These are phyloP conservation scores for Dendrocalamus sinicus DNA, from an alignment of 176 grass and related monocot genomes.

Conservation along the genomic window DNA sequence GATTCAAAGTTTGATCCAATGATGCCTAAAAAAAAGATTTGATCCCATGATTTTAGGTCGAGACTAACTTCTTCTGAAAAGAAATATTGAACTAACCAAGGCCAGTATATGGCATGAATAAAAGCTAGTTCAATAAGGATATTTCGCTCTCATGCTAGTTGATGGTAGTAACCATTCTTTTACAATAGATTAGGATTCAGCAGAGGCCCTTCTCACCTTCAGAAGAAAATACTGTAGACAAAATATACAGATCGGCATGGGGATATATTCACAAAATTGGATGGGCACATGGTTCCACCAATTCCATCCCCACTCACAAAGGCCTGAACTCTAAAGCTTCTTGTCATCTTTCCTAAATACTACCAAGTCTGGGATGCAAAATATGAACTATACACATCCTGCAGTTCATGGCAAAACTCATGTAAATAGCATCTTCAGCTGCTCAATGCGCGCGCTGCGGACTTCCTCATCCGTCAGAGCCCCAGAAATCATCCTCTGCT, in stretches of 20 bases:
- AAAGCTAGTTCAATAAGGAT: background rate
- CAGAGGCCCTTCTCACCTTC: background rate
- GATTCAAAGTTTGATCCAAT: no score
- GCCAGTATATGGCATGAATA: background rate
- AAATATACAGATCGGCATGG: slow-evolving; percentile 39
- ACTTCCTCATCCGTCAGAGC: slow-evolving; percentile 81
- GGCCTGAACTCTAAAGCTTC: slow-evolving; percentile 11
- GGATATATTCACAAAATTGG: slow-evolving; percentile 53
- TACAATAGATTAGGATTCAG: background rate
- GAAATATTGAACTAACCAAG: background rate
- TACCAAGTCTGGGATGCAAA: slow-evolving; percentile 3
- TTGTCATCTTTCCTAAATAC: background rate
- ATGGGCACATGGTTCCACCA: slow-evolving; percentile 33
- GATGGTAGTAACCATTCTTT: background rate
- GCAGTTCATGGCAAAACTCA: slow-evolving; percentile 28
- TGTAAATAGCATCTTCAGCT: slow-evolving; percentile 90
- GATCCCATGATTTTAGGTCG: background rate
- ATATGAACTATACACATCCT: slow-evolving; percentile 21
- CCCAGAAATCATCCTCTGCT: slow-evolving; percentile 91
- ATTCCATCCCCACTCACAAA: slow-evolving; percentile 42
- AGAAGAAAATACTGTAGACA: background rate
- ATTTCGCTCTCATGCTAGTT: background rate
- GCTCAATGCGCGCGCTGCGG: slow-evolving; percentile 70
- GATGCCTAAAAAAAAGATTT: background rate
- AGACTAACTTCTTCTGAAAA: background rate